Conservation (phyloP, 805 yeast species). For the Kodamaea kaohsiungensis region DNA sequence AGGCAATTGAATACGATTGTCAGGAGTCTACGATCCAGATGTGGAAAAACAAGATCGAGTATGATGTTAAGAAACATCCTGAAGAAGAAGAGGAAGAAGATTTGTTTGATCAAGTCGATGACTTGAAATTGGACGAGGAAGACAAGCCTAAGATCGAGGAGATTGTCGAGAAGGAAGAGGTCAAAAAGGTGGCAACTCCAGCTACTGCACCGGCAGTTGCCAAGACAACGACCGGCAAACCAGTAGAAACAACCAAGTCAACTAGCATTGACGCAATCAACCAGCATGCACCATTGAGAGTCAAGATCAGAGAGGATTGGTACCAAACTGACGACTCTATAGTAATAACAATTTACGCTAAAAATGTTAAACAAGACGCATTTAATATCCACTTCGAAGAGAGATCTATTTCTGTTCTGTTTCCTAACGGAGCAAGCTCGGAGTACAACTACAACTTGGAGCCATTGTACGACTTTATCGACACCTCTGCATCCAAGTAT, state of each 20-base stretch:
- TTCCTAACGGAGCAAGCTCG: slow-evolving; percentile 50
- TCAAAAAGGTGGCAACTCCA: not conserved
- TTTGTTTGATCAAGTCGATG: not conserved
- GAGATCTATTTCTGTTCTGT: slow-evolving; percentile 41
- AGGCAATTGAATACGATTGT: slow-evolving; percentile 44
- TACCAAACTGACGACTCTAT: slow-evolving; percentile 64
- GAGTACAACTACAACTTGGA: slow-evolving; percentile 60
- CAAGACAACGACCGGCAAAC: slow-evolving; percentile 1
- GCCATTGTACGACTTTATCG: slow-evolving; percentile 54
- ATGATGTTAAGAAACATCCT: slow-evolving; percentile 30
- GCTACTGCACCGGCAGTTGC: not conserved
- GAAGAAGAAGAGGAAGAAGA: slow-evolving; percentile 13
- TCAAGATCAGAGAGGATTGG: slow-evolving; percentile 42
- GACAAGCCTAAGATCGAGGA: not conserved
- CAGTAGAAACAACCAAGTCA: slow-evolving; percentile 12
- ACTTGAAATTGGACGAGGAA: slow-evolving; percentile 5
- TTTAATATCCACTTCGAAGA: slow-evolving; percentile 41
- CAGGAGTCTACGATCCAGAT: slow-evolving; percentile 48
- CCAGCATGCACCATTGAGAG: slow-evolving; percentile 39
- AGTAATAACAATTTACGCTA: slow-evolving; percentile 70
- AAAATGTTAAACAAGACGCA: slow-evolving; percentile 55
- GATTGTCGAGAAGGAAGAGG: not conserved
- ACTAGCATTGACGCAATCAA: slow-evolving; percentile 35
- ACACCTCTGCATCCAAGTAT: slow-evolving; percentile 43
- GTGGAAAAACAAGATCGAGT: slow-evolving; percentile 45